A percentile compares a stretch with the other conserved stretches of the same genome.
Conservation (phyloP, 805 yeast species). For the Ogataea philodendri region DNA sequence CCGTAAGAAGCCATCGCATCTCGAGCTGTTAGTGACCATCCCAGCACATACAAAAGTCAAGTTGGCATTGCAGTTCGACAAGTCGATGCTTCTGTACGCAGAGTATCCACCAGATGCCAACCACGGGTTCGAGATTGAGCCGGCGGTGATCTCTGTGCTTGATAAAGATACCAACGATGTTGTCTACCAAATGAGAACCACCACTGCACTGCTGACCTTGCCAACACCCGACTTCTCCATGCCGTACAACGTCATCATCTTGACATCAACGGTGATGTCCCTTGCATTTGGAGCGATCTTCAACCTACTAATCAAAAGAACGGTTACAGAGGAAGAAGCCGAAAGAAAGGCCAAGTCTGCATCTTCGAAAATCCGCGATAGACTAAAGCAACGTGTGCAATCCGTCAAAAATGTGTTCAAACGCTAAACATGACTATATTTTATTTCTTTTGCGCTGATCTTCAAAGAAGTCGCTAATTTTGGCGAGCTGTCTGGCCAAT, state of each 20-base stretch:
- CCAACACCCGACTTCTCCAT: slow-evolving; percentile 98
- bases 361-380: slow-evolving; percentile 13
- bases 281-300: slow-evolving; percentile 84
- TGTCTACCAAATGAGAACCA: slow-evolving; percentile 63
- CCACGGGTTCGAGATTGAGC: slow-evolving; percentile 93
- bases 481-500: slow-evolving; percentile 10
- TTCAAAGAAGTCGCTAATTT: slow-evolving; percentile 12
- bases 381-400: slow-evolving; percentile 4
- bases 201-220: slow-evolving; percentile 79
- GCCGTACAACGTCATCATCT: slow-evolving; percentile 96
- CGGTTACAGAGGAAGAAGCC: slow-evolving; percentile 73
- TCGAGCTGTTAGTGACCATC: slow-evolving; percentile 63
- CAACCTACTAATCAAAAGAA: slow-evolving; percentile 70
- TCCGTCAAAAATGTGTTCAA: slow-evolving; percentile 1
- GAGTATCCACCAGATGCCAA: slow-evolving; percentile 99
- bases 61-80: slow-evolving; percentile 78
- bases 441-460: slow-evolving; percentile 13
- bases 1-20: slow-evolving; percentile 75
- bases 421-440: slow-evolving; percentile 6
- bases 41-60: slow-evolving; percentile 65
- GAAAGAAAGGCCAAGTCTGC: slow-evolving; percentile 33
- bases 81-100: slow-evolving; percentile 74
- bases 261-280: slow-evolving; percentile 92
- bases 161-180: slow-evolving; percentile 20
- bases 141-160: slow-evolving; percentile 72